Evolutionary conservation across 2,329 filamentous ascomycete species (phyloP).

Genomic region (Claviceps fusiformis): DNA sequence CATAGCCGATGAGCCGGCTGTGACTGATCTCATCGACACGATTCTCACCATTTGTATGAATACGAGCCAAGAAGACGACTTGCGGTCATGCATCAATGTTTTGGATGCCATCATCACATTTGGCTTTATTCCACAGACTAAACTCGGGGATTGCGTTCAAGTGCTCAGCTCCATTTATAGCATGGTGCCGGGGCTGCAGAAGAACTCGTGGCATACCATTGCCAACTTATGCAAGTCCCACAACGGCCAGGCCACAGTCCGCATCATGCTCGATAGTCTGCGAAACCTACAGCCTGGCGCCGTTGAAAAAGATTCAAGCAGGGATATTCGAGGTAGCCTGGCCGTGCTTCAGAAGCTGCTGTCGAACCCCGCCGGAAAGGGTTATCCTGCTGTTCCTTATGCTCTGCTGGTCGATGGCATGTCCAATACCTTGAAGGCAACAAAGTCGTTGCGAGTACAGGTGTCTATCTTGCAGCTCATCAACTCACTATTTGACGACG

Average conservation of each 20-base stretch:
- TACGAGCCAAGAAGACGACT: slow-evolving; percentile 50
- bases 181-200: slow-evolving; percentile 45
- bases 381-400: slow-evolving; percentile 46
- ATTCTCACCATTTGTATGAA: slow-evolving; percentile 54
- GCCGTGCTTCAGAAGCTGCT: slow-evolving; percentile 49
- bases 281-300: slow-evolving; percentile 32
- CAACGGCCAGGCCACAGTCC: slow-evolving; percentile 55
- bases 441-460: slow-evolving; percentile 31
- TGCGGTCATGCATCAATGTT: slow-evolving; percentile 52
- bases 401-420: slow-evolving; percentile 45
- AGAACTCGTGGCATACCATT: slow-evolving; percentile 56
- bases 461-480: slow-evolving; percentile 36
- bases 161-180: slow-evolving; percentile 61
- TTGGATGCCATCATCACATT: slow-evolving; percentile 61
- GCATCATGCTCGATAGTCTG: slow-evolving; percentile 50
- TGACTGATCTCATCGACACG: slow-evolving; percentile 46
- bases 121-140: slow-evolving; percentile 50
- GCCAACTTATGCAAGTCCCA: slow-evolving; percentile 61
- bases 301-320: slow-evolving; percentile 35
- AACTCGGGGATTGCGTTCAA: slow-evolving; percentile 52
- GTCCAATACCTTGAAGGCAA: slow-evolving; percentile 32
- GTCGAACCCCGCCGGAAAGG: slow-evolving; percentile 43
- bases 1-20: slow-evolving; percentile 47
- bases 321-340: slow-evolving; percentile 49
- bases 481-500: slow-evolving; percentile 41